These are phyloP conservation scores for Pythium plurisporium DNA, from an alignment of 352 stramenopile species.

Conservation along the genomic window DNA sequence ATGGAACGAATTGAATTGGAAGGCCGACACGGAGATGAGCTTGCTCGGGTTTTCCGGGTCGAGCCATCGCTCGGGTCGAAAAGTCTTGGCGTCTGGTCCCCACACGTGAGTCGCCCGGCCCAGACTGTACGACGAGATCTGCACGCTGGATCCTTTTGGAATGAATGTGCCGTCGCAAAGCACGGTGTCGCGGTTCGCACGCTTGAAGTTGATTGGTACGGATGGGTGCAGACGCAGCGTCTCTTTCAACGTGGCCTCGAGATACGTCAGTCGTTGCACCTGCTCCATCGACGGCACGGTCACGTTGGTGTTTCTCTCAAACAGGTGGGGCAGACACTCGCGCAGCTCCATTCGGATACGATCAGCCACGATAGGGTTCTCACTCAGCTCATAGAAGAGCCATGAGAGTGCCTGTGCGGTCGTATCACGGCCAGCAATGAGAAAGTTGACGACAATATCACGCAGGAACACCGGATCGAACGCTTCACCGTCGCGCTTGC, in stretches of 20 bases:
- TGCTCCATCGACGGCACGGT: conserved; percentile 36
- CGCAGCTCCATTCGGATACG: conserved; percentile 46
- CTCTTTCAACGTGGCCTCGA: conserved; percentile 43
- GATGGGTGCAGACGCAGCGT: conserved; percentile 37
- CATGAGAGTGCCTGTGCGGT: conserved; percentile 70
- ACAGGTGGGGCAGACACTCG: conserved; percentile 20
- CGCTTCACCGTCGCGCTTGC: conserved; percentile 13
- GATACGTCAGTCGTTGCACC: conserved; percentile 36
- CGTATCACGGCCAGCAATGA: conserved; percentile 79
- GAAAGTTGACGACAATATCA: conserved; percentile 75
- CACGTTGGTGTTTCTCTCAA: neutral
- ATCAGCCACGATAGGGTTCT: conserved; percentile 38
- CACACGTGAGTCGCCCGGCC: conserved; percentile 28
- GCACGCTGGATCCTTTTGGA: conserved; percentile 5
- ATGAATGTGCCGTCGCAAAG: conserved; percentile 34
- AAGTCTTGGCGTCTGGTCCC: conserved; percentile 29
- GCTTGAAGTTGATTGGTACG: conserved; percentile 32
- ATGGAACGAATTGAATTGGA: conserved; percentile 67
- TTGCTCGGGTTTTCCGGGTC: conserved; percentile 1
- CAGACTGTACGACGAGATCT: conserved; percentile 29
- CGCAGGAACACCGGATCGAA: conserved; percentile 48
- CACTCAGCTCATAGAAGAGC: conserved; percentile 61
- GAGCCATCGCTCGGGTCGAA: conserved; percentile 37
- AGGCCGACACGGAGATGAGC: conserved; percentile 32
- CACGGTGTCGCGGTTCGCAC: conserved; percentile 20